Percentiles rank a stretch among this genome's conserved stretches.
These are phyloP conservation scores for Talaromyces borbonicus DNA, from an alignment of 495 filamentous ascomycete species.

Conservation along the genomic window DNA sequence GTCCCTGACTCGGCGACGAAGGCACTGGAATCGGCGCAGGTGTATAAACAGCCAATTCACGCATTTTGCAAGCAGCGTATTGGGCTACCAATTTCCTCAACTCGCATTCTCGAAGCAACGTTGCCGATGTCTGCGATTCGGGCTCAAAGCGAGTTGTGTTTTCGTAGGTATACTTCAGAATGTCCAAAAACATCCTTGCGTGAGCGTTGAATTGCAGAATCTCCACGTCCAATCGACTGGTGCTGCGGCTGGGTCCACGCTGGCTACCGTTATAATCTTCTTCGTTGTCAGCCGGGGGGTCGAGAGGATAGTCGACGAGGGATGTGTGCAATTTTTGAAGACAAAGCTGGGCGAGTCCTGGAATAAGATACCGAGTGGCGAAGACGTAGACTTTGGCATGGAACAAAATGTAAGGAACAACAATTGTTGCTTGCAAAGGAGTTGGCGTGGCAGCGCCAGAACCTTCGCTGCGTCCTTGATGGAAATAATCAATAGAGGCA, in stretches of 20 bases:
- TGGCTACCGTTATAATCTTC: conserved; percentile 2
- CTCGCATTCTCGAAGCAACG: conserved; percentile 38
- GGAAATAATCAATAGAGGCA: conserved; percentile 24
- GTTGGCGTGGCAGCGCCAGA: conserved; percentile 6
- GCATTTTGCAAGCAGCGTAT: conserved; percentile 36
- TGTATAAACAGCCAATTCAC: conserved; percentile 30
- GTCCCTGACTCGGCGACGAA: conserved; percentile 9
- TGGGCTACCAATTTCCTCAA: conserved; percentile 33
- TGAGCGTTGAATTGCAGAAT: conserved; percentile 15
- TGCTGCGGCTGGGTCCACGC: background rate
- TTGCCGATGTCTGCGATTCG: conserved; percentile 31
- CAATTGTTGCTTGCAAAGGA: background rate
- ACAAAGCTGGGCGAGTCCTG: conserved; percentile 33
- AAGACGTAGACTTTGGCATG: conserved; percentile 41
- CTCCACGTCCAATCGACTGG: background rate
- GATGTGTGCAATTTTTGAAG: conserved; percentile 33
- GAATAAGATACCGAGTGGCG: conserved; percentile 35
- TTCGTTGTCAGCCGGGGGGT: conserved; percentile 10
- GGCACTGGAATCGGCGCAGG: conserved; percentile 18
- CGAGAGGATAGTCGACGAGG: conserved; percentile 23
- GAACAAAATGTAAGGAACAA: conserved; percentile 34
- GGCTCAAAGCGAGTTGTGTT: conserved; percentile 35
- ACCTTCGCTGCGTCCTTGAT: conserved; percentile 11
- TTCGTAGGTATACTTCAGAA: conserved; percentile 33
- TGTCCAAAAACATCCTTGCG: conserved; percentile 29